Evolutionary conservation across 73 alveolate species (phyloP).

Genomic region (Paramecium caudatum): DNA sequence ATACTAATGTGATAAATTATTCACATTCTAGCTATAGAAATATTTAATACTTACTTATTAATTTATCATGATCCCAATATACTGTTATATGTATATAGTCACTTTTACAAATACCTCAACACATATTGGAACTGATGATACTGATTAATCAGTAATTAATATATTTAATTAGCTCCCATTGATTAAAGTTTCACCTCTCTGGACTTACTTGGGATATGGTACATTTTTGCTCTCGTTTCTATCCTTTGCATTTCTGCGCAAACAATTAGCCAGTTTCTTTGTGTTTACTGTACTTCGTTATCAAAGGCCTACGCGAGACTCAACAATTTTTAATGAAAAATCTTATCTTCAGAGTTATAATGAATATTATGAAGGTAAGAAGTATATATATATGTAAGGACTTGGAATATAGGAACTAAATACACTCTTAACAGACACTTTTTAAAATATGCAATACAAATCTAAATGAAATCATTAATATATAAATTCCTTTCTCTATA

Average conservation of each 20-base stretch:
- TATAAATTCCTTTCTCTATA: too few relatives aligned
- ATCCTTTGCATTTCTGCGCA: neutral
- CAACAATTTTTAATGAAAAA: slow-evolving; percentile 23
- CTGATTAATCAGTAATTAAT: neutral
- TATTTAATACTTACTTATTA: slow-evolving; percentile 52
- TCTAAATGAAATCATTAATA: slow-evolving; percentile 49
- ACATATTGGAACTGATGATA: neutral
- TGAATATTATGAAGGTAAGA: slow-evolving; percentile 8
- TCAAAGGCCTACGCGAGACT: slow-evolving; percentile 12
- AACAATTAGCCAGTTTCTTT: slow-evolving; percentile 46
- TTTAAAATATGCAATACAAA: slow-evolving; percentile 1
- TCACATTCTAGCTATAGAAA: neutral
- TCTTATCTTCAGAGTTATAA: slow-evolving; percentile 24
- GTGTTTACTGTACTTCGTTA: slow-evolving; percentile 20
- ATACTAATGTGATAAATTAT: slow-evolving; percentile 2
- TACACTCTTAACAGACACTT: neutral
- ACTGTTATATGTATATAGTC: slow-evolving; percentile 2
- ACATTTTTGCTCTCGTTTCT: neutral
- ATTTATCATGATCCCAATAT: slow-evolving; percentile 48
- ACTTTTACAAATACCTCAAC: slow-evolving; percentile 14
- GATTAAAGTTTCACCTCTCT: neutral
- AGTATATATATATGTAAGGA: neutral
- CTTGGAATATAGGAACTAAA: neutral
- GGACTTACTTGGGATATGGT: slow-evolving; percentile 44
- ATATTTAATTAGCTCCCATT: neutral